A percentile compares a stretch with the other conserved stretches of the same genome.
Conservation (phyloP, 441 rosid species). For the Populus hybrid region DNA sequence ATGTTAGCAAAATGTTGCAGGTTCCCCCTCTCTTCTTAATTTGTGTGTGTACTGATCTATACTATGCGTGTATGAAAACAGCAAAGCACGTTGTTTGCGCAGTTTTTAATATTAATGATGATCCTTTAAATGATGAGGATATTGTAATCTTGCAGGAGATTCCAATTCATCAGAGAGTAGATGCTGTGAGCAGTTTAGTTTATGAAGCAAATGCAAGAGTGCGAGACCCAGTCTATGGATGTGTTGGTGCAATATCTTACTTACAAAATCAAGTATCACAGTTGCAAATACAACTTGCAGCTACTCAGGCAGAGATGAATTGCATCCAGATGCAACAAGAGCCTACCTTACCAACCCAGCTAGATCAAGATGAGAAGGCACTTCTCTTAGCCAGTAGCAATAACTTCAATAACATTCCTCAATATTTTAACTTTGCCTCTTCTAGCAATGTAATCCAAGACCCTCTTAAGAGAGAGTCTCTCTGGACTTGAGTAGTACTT, state of each 20-base stretch:
- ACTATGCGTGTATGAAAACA: neutral
- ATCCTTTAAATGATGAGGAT: neutral
- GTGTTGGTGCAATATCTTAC: conserved; percentile 74
- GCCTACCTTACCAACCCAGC: conserved; percentile 33
- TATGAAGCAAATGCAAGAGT: conserved; percentile 81
- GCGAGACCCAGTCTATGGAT: conserved; percentile 84
- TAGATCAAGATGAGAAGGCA: conserved; percentile 39
- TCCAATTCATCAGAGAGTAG: conserved; percentile 70
- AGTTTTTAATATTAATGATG: neutral
- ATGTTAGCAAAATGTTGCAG: conserved; percentile 94
- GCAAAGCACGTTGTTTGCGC: neutral
- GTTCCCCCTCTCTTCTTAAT: conserved; percentile 25
- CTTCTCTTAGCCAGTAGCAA: conserved; percentile 30
- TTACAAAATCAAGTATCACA: conserved; percentile 79
- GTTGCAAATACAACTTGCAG: conserved; percentile 77
- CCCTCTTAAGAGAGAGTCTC: conserved; percentile 62
- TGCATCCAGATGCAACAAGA: conserved; percentile 66
- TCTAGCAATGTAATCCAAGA: conserved; percentile 56
- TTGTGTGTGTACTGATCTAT: neutral
- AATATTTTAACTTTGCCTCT: conserved; percentile 42
- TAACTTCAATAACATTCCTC: conserved; percentile 33
- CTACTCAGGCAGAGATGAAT: conserved; percentile 74
- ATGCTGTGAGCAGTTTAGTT: conserved; percentile 77
- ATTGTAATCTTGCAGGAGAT: conserved; percentile 47
- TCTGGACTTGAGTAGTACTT: conserved; percentile 44